Evolutionary conservation across 305 asterid species (phyloP).

Genomic region (Plantago rigida): DNA sequence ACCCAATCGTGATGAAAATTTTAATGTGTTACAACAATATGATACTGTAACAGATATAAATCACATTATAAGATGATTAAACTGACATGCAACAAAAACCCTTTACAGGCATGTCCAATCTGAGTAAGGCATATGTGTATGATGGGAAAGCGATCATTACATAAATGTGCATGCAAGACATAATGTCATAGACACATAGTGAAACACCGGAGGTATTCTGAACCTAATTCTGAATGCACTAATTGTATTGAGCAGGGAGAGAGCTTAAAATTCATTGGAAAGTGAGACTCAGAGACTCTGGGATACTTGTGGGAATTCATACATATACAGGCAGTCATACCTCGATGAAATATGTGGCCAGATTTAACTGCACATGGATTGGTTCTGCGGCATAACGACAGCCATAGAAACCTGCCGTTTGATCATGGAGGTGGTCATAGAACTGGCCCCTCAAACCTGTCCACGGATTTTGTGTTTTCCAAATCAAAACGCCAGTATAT

Average conservation of each 20-base stretch:
- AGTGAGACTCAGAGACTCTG: background rate
- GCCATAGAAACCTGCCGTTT: constrained; percentile 93
- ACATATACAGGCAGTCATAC: constrained; percentile 29
- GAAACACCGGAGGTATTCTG: too few species aligned
- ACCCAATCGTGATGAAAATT: too few species aligned
- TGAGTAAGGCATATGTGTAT: background rate
- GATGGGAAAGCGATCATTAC: background rate
- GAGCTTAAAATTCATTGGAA: background rate
- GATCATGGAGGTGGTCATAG: constrained; percentile 92
- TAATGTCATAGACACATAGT: too few species aligned
- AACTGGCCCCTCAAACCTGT: constrained; percentile 93
- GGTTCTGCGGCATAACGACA: constrained; percentile 93
- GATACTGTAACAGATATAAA: background rate
- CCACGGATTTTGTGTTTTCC: constrained; percentile 99
- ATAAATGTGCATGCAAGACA: too few species aligned
- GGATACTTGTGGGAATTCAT: constrained; percentile 1
- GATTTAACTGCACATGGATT: constrained; percentile 85
- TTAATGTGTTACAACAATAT: too few species aligned
- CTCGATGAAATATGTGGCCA: constrained; percentile 60
- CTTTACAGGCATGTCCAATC: background rate
- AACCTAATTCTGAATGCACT: too few species aligned
- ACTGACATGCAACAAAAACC: background rate
- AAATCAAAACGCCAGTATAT: constrained; percentile 84
- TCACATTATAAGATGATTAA: background rate
- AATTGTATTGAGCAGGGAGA: constrained; percentile 8